Percentiles rank a stretch among this genome's conserved stretches.
These are phyloP conservation scores for Macrophomina phaseolina DNA, from an alignment of 2,329 filamentous ascomycete genomes.

Conservation along the genomic window DNA sequence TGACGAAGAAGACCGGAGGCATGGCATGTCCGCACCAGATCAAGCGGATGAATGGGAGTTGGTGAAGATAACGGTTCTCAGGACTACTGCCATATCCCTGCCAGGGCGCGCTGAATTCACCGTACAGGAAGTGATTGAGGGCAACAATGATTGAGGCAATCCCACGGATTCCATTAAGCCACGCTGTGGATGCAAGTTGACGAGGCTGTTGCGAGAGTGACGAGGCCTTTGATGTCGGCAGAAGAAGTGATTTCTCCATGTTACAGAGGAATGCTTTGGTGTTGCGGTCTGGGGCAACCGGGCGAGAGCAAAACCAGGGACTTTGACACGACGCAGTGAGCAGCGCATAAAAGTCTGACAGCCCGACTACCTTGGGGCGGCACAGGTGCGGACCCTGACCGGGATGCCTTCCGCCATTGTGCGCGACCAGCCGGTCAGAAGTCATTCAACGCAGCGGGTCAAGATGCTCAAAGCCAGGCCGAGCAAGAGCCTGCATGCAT, in stretches of 20 bases:
- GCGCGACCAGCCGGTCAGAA: too few species aligned
- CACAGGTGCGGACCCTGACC: too few species aligned
- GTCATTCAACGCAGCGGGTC: too few species aligned
- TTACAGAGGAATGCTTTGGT: neutral
- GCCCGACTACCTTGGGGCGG: too few species aligned
- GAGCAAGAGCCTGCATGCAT: too few species aligned
- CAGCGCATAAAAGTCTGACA: too few species aligned
- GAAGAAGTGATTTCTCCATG: neutral
- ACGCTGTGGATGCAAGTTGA: neutral
- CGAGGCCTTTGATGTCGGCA: neutral
- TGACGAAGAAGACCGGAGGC: conserved; percentile 52
- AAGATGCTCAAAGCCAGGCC: too few species aligned
- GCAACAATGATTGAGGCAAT: neutral
- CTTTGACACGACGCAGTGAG: too few species aligned
- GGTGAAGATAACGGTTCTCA: conserved; percentile 52
- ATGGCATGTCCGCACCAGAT: conserved; percentile 67
- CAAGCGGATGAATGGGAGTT: conserved; percentile 59
- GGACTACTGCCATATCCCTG: neutral
- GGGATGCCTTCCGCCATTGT: too few species aligned
- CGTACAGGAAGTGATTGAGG: conserved; percentile 2
- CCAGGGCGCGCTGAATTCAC: neutral
- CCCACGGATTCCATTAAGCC: conserved; percentile 6
- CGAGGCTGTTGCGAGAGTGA: neutral
- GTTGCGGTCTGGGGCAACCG: neutral
- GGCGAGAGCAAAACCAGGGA: too few species aligned